Evolutionary conservation across 495 filamentous ascomycete species (phyloP).

Genomic region (Xylaria curta): DNA sequence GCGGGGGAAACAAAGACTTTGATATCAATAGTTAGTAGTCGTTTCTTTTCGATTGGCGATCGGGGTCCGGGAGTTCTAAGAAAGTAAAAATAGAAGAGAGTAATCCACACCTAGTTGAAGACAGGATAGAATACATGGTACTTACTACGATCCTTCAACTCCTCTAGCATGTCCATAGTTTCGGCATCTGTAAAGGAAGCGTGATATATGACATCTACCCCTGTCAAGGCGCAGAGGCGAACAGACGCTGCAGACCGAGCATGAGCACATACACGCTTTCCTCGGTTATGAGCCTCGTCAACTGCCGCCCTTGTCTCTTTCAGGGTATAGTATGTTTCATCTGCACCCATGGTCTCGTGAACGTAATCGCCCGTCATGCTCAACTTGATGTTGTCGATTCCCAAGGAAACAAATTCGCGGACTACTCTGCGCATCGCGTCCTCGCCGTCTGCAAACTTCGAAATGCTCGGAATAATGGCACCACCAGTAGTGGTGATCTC

Average conservation of each 20-base stretch:
- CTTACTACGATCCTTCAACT: constrained; percentile 39
- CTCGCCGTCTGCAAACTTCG: constrained; percentile 54
- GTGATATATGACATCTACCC: constrained; percentile 62
- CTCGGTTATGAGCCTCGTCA: constrained; percentile 55
- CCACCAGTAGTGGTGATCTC: constrained; percentile 56
- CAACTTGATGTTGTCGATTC: constrained; percentile 61
- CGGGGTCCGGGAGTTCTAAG: too few species aligned
- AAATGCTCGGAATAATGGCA: constrained; percentile 54
- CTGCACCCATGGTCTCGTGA: constrained; percentile 48
- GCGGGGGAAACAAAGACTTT: constrained; percentile 56
- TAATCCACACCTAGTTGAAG: background rate
- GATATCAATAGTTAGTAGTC: background rate
- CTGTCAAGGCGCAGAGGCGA: constrained; percentile 51
- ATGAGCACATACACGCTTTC: constrained; percentile 56
- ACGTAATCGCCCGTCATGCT: constrained; percentile 59
- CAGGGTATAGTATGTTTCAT: constrained; percentile 57
- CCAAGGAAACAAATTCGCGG: constrained; percentile 50
- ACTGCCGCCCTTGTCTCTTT: constrained; percentile 59
- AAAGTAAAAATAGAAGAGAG: background rate
- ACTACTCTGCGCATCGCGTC: constrained; percentile 55
- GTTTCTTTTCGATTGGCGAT: background rate
- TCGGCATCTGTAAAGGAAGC: constrained; percentile 57
- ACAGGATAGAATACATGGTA: background rate
- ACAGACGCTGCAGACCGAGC: constrained; percentile 58
- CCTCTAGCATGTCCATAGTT: constrained; percentile 57